These are phyloP conservation scores for Xylariaceae sp. DNA, from an alignment of 2,329 filamentous ascomycete species.

Conservation along the genomic window DNA sequence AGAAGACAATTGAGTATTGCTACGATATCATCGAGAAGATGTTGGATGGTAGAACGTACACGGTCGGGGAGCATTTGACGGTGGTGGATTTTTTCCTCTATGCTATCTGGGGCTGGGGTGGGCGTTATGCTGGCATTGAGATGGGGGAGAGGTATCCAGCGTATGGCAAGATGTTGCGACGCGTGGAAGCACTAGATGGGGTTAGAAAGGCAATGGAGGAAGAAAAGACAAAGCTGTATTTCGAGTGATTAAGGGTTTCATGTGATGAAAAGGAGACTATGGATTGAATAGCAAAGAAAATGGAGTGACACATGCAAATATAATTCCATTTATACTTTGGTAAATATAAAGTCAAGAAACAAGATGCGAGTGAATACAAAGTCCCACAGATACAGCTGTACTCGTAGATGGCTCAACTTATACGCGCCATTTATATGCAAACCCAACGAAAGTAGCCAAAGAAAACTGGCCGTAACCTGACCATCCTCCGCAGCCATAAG, in stretches of 20 bases:
- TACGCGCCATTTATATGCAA: neutral
- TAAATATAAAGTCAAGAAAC: no score
- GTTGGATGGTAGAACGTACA: conserved; percentile 20
- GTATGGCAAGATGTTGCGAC: conserved; percentile 23
- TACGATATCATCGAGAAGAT: conserved; percentile 32
- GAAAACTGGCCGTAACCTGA: neutral
- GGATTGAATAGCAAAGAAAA: no score
- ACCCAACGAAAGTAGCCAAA: neutral
- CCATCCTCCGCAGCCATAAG: neutral
- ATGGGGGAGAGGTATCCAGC: conserved; percentile 28
- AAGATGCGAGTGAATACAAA: no score
- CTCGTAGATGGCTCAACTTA: neutral
- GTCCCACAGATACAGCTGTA: neutral
- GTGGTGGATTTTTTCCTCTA: conserved; percentile 36
- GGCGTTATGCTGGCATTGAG: neutral
- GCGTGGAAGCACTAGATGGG: conserved; percentile 23
- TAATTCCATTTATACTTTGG: no score
- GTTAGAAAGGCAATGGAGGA: conserved; percentile 19
- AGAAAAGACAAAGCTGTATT: neutral
- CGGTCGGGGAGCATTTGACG: conserved; percentile 32
- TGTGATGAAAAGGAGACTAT: no score
- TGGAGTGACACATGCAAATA: no score
- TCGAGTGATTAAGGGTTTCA: neutral
- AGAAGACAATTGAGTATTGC: conserved; percentile 17
- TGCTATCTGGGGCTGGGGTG: conserved; percentile 34